phyloP scores from a whole-genome alignment of 495 filamentous ascomycete species.

The Amniculicola lignicola region DNA sequence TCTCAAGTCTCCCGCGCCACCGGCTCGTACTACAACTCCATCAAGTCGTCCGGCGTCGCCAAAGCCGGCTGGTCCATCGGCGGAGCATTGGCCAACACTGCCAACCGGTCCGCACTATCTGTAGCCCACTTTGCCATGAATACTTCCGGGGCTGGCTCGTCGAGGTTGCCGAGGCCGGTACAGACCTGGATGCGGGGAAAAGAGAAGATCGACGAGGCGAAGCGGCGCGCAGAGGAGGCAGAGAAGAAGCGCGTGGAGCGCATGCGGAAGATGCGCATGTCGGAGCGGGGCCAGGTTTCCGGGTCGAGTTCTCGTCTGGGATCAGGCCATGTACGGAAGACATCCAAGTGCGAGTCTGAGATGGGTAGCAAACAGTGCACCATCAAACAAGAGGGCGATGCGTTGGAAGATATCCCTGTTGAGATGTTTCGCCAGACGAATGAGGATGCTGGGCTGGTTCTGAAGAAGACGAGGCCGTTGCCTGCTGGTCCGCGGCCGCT shows the following conservation, averaged over 20 bases:
- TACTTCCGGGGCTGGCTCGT: background rate
- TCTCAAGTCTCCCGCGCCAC: background rate
- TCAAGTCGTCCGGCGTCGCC: background rate
- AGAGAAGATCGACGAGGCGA: slow-evolving; percentile 14
- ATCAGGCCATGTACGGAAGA: too few relatives aligned
- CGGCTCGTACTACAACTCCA: background rate
- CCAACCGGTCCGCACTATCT: slow-evolving; percentile 3
- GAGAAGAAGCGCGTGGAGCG: background rate
- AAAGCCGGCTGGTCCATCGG: slow-evolving; percentile 9
- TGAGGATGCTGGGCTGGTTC: too few relatives aligned
- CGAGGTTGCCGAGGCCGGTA: background rate
- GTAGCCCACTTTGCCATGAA: background rate
- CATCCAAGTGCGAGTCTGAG: too few relatives aligned
- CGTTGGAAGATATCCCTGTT: too few relatives aligned
- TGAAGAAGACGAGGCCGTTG: too few relatives aligned
- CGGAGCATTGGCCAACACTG: slow-evolving; percentile 1
- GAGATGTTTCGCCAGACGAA: too few relatives aligned
- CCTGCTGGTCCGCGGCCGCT: too few relatives aligned
- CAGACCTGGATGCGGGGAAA: background rate
- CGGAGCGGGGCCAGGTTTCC: too few relatives aligned
- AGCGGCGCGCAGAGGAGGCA: slow-evolving; percentile 1
- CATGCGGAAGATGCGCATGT: too few relatives aligned
- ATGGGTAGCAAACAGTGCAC: too few relatives aligned
- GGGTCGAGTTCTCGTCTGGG: too few relatives aligned
- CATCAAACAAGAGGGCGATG: too few relatives aligned